These are phyloP conservation scores for Marchantia polymorpha DNA, from an alignment of 225 moss, liverwort and hornwort species.

Conservation along the genomic window DNA sequence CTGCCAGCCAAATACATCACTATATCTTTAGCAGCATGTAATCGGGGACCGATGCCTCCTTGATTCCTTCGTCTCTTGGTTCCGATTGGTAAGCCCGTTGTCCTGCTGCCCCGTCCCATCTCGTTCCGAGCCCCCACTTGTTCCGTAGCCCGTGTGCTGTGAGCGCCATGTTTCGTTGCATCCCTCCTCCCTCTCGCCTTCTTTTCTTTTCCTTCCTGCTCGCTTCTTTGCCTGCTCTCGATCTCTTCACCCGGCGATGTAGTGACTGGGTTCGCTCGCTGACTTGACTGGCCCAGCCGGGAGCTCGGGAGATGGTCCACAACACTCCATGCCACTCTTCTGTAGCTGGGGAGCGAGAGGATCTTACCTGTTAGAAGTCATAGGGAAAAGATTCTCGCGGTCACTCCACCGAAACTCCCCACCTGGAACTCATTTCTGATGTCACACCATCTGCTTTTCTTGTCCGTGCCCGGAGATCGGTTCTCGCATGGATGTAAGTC, in stretches of 20 bases:
- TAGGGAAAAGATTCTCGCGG: background rate
- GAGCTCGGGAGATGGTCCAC: background rate
- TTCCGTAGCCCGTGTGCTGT: background rate
- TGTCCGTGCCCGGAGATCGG: background rate
- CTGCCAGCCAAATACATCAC: background rate
- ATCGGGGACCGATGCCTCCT: background rate
- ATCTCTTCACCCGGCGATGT: no score
- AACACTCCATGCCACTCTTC: background rate
- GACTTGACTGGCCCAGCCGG: no score
- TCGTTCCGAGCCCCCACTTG: no score
- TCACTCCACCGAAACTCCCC: background rate
- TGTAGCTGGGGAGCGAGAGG: background rate
- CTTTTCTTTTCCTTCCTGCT: background rate
- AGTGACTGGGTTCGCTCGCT: no score
- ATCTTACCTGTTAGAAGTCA: background rate
- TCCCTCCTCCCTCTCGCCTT: background rate
- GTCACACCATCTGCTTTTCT: background rate
- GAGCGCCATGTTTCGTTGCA: background rate
- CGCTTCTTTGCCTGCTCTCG: background rate
- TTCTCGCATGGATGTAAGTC: background rate
- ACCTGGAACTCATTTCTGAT: slow-evolving; percentile 4
- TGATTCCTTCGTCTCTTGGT: background rate
- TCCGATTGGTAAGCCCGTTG: background rate
- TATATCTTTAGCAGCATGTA: background rate
- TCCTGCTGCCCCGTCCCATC: no score